Evolutionary conservation across 2,329 filamentous ascomycete species (phyloP).

Genomic region (Phialophora verrucosa): DNA sequence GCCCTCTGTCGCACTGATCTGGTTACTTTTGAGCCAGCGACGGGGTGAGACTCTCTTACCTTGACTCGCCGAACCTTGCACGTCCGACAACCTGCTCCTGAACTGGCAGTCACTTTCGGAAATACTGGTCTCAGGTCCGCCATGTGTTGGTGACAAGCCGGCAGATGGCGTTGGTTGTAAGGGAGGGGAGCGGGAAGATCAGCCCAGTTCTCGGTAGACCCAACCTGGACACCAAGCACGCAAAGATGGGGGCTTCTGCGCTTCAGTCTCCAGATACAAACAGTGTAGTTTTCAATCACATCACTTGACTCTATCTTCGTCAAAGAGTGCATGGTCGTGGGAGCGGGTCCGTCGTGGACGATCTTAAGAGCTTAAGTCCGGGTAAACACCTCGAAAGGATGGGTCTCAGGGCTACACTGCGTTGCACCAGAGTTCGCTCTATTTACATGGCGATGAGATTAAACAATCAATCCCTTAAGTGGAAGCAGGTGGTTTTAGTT

Average conservation of each 20-base stretch:
- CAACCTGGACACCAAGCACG: background rate
- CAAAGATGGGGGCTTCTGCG: background rate
- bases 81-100: constrained; percentile 39
- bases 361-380: background rate
- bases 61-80: constrained; percentile 43
- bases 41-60: constrained; percentile 28
- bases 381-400: background rate
- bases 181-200: background rate
- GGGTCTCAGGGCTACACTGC: background rate
- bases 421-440: background rate
- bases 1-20: constrained; percentile 40
- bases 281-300: background rate
- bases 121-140: background rate
- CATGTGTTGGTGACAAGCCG: background rate
- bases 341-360: background rate
- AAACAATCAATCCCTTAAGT: background rate
- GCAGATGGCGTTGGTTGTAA: background rate
- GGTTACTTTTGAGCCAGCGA: background rate
- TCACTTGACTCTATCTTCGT: background rate
- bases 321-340: background rate
- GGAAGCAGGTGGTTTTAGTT: background rate
- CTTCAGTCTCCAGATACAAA: background rate
- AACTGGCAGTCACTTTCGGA: background rate
- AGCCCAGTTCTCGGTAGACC: background rate
- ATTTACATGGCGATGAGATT: background rate